Conservation (phyloP, 1,139 yeast genomes). For the Suhomyces terraborum region DNA sequence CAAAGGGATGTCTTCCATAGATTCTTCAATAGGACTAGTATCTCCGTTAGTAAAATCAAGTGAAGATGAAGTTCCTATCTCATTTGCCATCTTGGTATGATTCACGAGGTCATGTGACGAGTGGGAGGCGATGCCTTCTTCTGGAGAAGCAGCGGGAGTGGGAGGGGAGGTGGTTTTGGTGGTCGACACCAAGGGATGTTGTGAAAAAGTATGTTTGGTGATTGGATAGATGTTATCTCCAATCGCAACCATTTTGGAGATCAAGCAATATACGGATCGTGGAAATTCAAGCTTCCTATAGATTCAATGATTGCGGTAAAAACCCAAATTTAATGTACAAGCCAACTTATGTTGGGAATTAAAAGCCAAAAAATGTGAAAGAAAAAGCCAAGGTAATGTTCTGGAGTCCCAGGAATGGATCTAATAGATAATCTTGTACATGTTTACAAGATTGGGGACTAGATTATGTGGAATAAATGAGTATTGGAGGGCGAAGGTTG, state of each 20-base stretch:
- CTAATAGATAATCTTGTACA: slow-evolving; percentile 7
- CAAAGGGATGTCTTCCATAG: slow-evolving; percentile 29
- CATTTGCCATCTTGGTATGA: slow-evolving; percentile 10
- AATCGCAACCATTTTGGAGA: slow-evolving; percentile 21
- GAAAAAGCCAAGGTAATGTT: slow-evolving; percentile 5
- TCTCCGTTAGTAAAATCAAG: slow-evolving; percentile 16
- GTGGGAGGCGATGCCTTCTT: not conserved
- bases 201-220: slow-evolving; percentile 8
- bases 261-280: slow-evolving; percentile 7
- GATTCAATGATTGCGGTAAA: slow-evolving; percentile 3
- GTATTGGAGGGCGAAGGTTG: not conserved
- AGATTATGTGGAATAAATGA: slow-evolving; percentile 1
- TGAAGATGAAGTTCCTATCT: slow-evolving; percentile 2
- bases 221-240: slow-evolving; percentile 16
- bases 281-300: slow-evolving; percentile 14
- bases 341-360: slow-evolving; percentile 6
- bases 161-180: slow-evolving; percentile 8
- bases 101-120: slow-evolving; percentile 13
- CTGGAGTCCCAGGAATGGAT: slow-evolving; percentile 5
- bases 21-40: slow-evolving; percentile 13
- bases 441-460: slow-evolving; percentile 5
- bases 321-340: slow-evolving; percentile 2
- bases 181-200: slow-evolving; percentile 4
- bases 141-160: slow-evolving; percentile 11
- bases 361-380: slow-evolving; percentile 4